Conservation (phyloP, 2,329 filamentous ascomycete genomes). For the Rutstroemia sp. region DNA sequence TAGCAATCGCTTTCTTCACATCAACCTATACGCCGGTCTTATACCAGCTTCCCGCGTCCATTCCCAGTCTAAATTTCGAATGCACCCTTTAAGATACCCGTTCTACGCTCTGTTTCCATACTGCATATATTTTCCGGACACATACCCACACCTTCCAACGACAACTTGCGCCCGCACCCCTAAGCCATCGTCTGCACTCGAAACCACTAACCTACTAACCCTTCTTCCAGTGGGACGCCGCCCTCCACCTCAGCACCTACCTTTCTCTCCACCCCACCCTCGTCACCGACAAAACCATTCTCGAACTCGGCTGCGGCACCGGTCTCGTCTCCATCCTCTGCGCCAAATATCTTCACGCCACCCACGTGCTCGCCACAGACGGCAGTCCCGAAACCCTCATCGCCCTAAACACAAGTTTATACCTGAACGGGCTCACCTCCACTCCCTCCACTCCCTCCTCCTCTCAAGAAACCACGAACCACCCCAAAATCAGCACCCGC, state of each 20-base stretch:
- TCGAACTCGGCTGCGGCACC: conserved; percentile 72
- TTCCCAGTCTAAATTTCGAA: neutral
- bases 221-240: conserved; percentile 57
- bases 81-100: too few relatives aligned
- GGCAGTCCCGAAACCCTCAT: conserved; percentile 67
- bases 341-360: conserved; percentile 54
- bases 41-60: neutral
- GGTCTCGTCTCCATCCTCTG: conserved; percentile 70
- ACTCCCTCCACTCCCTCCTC: conserved; percentile 11
- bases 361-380: conserved; percentile 61
- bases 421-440: conserved; percentile 56
- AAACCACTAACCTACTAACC: neutral
- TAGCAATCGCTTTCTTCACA: too few relatives aligned
- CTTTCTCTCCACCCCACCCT: conserved; percentile 38
- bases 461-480: neutral
- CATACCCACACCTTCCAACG: neutral
- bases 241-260: conserved; percentile 64
- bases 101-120: neutral
- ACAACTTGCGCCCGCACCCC: neutral
- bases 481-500: conserved; percentile 47
- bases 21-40: neutral
- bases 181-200: neutral
- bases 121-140: neutral
- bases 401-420: conserved; percentile 58
- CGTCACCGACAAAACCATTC: conserved; percentile 48